Base-by-base conservation (phyloP, 2,329 filamentous ascomycete species). In the Fusarium coffeatum region DNA sequence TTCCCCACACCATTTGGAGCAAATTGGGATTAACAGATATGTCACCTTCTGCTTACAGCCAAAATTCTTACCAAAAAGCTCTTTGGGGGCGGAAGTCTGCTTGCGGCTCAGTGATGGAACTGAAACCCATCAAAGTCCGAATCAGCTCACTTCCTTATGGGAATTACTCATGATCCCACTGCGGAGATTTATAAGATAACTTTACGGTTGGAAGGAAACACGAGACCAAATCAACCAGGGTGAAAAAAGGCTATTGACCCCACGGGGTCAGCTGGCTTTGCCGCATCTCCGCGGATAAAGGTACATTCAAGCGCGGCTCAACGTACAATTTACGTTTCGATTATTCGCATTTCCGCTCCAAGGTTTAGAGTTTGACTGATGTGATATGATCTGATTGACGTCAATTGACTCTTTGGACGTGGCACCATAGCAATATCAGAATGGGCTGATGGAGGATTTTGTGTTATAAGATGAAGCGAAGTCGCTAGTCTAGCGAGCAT, bases 251-350 rank as follows among this genome's bases (percentile, higher is more conserved):
- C 30, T 23, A 40, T 41, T 18, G 50, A 60, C 67, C 68, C 68
- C 64, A 51, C 53, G 62, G 67, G 62, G 58, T 69, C 55, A 69
- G 50, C 47, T 49, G 54, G 53, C 41, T 45, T 63, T 50, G 37
- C 32, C 50, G 66, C 53, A 54, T 58, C 65, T 61, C 65, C 60
- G 55, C 65, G 59, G 60, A 54, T 64, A 66, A 57, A 59, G 50
- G 59, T 65, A 55, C 45, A 58, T 41, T 50, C 42, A 47, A 40
- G 53, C 63, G 56, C 51, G 50, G 61, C 54, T 68, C 58, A 46
- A 25, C 48, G 54, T 53, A 22, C 48, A 49, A 34, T 25, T 43
- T 42, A 58, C 58, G 58, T 60, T 53, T 59, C 49, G 49, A 43
- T 47, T 20, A 51, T 27, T 40, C 25, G 32, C 54, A 55, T 27